Evolutionary conservation across 768 basidiomycete species (phyloP).

Genomic region (Sistotremastrum suecicum): DNA sequence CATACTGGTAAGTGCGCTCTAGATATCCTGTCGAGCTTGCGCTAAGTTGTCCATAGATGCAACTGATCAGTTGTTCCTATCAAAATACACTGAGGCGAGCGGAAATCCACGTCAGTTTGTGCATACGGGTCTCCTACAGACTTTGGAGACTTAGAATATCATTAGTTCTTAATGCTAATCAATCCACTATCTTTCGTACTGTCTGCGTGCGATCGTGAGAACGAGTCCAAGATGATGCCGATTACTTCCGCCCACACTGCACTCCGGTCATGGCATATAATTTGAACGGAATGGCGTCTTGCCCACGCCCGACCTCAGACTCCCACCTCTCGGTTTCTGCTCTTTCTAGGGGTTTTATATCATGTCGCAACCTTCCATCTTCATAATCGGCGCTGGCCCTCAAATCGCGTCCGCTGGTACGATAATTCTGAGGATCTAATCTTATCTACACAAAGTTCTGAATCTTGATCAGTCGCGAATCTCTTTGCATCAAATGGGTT

Average conservation of each 20-base stretch:
- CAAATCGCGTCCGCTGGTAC: not conserved
- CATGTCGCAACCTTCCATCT: not conserved
- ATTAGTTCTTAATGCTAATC: no score
- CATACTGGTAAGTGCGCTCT: constrained; percentile 27
- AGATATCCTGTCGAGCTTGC: not conserved
- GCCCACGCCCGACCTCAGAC: no score
- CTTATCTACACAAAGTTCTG: no score
- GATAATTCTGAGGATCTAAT: no score
- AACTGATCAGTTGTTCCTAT: constrained; percentile 61
- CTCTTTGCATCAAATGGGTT: constrained; percentile 2
- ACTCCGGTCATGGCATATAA: no score
- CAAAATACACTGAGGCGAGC: constrained; percentile 61
- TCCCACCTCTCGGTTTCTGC: no score
- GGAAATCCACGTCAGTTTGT: constrained; percentile 77
- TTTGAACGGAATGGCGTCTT: no score
- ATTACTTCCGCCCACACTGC: no score
- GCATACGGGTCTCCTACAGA: constrained; percentile 6
- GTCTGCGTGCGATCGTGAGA: no score
- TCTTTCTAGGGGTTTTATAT: not conserved
- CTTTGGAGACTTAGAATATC: no score
- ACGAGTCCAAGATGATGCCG: no score
- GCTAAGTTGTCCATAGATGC: constrained; percentile 13
- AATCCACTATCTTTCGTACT: no score
- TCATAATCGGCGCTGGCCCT: constrained; percentile 1
- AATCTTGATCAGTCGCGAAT: not conserved